Conservation (phyloP, 2,329 filamentous ascomycete genomes). For the Bimuria novae-zelandiae region DNA sequence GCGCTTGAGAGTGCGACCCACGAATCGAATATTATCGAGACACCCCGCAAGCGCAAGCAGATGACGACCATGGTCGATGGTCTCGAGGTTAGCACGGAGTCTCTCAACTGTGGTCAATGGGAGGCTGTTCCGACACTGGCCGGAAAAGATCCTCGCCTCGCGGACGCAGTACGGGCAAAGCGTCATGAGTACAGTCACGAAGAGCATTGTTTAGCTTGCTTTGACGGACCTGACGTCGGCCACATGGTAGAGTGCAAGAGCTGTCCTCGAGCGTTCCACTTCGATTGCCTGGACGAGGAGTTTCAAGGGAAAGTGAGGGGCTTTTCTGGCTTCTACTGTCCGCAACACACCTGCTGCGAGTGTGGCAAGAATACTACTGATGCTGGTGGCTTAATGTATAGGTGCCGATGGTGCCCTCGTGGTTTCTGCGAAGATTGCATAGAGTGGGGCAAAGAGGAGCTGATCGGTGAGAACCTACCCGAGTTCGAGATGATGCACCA, state of each 20-base stretch:
- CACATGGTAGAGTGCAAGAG: conserved; percentile 54
- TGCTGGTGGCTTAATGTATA: conserved; percentile 55
- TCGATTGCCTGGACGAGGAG: conserved; percentile 52
- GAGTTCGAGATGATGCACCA: conserved; percentile 60
- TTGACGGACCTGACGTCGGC: conserved; percentile 49
- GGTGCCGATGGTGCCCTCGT: conserved; percentile 60
- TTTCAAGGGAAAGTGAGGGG: conserved; percentile 50
- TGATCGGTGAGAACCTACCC: conserved; percentile 57
- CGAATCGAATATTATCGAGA: conserved; percentile 48
- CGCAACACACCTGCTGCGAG: conserved; percentile 60
- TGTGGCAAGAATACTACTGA: conserved; percentile 58
- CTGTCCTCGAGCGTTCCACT: conserved; percentile 62
- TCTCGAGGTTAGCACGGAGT: conserved; percentile 61
- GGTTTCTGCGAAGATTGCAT: conserved; percentile 65
- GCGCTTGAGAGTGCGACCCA: conserved; percentile 27
- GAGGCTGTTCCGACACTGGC: conserved; percentile 63
- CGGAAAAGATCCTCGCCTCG: conserved; percentile 59
- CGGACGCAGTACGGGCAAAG: conserved; percentile 56
- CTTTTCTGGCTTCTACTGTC: conserved; percentile 56
- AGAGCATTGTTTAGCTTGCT: conserved; percentile 58
- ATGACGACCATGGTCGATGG: conserved; percentile 62
- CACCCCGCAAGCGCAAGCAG: conserved; percentile 61
- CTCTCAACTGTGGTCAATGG: conserved; percentile 57
- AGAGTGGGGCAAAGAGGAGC: conserved; percentile 55
- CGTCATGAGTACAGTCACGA: conserved; percentile 55